Base-by-base conservation (phyloP, 768 basidiomycete species). In the Inosperma sp. region DNA sequence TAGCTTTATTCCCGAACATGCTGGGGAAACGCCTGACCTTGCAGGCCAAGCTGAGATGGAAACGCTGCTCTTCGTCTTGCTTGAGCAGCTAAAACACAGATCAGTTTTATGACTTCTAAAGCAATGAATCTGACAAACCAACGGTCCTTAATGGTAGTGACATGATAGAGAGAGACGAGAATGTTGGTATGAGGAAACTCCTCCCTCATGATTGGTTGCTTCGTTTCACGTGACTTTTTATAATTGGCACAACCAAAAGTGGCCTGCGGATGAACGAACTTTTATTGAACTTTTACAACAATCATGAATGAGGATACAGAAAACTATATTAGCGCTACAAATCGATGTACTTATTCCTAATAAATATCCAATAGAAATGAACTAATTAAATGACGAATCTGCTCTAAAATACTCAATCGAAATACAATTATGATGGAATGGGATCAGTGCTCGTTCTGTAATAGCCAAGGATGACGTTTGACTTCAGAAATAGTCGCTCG, bases 401-500 rank as follows among this genome's bases (percentile, higher is more conserved):
- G 26, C 35, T 13, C 22, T 23, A 8, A 19, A 17, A 42, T 26
- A 26, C 12, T 33, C 31, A 9, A 33, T 9, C 16, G 37, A 7
- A 21, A 7, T 19, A 23, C 19, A 21, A 41, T 12, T 23, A 8
- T n/a, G 33, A 39, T 19, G 17, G 31, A 30, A 22, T 25, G 29
- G 25, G 19, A 23, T 31, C 19, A 7, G 19, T 41, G 35, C n/a
- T 7, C 19, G 12, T 16, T 22, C 19, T 25, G 30, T 7, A 5
- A 25, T 19, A 96, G 75, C 93, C 95, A 98, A n/a, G 76, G 78
- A 68, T 95, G 89, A n/a, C 66, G 70, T 42, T 82, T 80, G 31
- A 99, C 84, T 66, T 94, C 86, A 42, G 74, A 69, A 47, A 97
- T 91, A 33, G 85, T 86, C 25, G 88, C 86, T 41, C 95, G 79